phyloP scores from a whole-genome alignment of 2,329 filamentous ascomycete genomes.

The Colletotrichum sp. region DNA sequence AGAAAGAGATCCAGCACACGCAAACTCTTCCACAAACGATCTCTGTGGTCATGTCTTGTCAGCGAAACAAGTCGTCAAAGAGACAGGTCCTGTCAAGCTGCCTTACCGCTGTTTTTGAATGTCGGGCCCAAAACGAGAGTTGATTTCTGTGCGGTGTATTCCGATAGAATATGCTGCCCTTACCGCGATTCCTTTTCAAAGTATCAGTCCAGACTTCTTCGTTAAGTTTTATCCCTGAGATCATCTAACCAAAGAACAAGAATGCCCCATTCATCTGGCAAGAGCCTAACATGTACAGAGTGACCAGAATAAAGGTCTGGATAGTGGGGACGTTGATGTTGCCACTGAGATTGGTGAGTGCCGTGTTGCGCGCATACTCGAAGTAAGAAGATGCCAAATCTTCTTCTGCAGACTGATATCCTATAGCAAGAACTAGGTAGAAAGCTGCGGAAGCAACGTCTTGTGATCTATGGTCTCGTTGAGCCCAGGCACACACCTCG shows the following conservation, averaged over 20 bases:
- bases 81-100: background rate
- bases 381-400: slow-evolving; percentile 49
- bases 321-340: slow-evolving; percentile 54
- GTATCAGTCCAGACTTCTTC: background rate
- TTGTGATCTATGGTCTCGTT: slow-evolving; percentile 32
- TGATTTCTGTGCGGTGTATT: slow-evolving; percentile 58
- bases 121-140: slow-evolving; percentile 52
- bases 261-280: slow-evolving; percentile 62
- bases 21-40: slow-evolving; percentile 59
- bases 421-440: slow-evolving; percentile 57
- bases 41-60: slow-evolving; percentile 25
- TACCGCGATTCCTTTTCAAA: slow-evolving; percentile 46
- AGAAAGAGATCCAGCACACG: slow-evolving; percentile 57
- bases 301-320: slow-evolving; percentile 55
- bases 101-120: slow-evolving; percentile 41
- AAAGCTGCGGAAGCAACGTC: slow-evolving; percentile 44
- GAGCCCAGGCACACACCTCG: slow-evolving; percentile 48
- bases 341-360: slow-evolving; percentile 47
- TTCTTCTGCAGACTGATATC: slow-evolving; percentile 46
- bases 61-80: background rate
- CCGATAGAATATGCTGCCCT: slow-evolving; percentile 59
- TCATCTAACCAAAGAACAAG: slow-evolving; percentile 48
- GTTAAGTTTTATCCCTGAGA: background rate
- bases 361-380: slow-evolving; percentile 51
- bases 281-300: slow-evolving; percentile 58